A percentile compares a stretch with the other conserved stretches of the same genome.
phyloP scores from a whole-genome alignment of 176 grass and related monocot genomes.

The Paspalum vaginatum region DNA sequence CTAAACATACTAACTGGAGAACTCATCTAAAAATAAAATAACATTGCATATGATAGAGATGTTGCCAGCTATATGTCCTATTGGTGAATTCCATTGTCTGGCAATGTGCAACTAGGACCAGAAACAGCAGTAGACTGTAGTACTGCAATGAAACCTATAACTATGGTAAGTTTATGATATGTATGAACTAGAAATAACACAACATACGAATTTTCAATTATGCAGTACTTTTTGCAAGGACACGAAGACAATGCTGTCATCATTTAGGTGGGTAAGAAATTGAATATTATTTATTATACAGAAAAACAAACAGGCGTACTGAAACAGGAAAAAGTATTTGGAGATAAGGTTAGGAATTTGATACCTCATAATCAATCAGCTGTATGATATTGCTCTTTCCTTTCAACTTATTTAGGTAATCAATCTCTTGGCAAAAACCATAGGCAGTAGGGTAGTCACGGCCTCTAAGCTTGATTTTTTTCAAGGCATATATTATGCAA shows the following conservation, averaged over 20 bases:
- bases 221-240: constrained; percentile 1
- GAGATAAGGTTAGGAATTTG: background rate
- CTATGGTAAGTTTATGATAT: background rate
- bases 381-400: constrained; percentile 94
- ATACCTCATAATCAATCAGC: constrained; percentile 96
- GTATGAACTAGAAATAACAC: background rate
- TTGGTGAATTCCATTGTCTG: background rate
- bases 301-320: background rate
- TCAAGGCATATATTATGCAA: constrained; percentile 84
- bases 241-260: background rate
- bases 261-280: background rate
- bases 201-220: background rate
- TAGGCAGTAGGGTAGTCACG: constrained; percentile 91
- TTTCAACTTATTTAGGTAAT: constrained; percentile 90
- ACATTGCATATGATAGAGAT: constrained; percentile 7
- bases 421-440: constrained; percentile 96
- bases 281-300: background rate
- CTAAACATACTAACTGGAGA: background rate
- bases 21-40: background rate
- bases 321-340: background rate
- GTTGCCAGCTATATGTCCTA: background rate
- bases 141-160: background rate
- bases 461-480: constrained; percentile 96
- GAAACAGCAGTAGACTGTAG: background rate
- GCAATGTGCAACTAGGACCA: constrained; percentile 11